phyloP scores from a whole-genome alignment of 306 rosid genomes.

The Ormosia semicastrata region DNA sequence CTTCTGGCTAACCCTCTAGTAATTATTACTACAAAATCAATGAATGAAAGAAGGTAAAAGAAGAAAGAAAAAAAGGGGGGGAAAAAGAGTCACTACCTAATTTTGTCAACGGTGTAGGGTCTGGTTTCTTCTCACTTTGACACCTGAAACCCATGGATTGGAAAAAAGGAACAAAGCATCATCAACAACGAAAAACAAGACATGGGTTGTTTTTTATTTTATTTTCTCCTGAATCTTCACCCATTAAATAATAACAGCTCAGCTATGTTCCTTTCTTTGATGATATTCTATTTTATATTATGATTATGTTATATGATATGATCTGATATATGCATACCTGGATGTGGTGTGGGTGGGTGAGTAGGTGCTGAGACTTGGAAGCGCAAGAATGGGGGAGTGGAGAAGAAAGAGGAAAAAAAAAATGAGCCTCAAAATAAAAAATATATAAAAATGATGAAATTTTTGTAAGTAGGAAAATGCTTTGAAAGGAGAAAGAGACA shows the following conservation, averaged over 20 bases:
- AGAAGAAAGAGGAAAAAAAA: not conserved
- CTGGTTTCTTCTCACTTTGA: constrained; percentile 30
- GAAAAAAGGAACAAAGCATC: constrained; percentile 33
- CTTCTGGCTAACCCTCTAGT: constrained; percentile 47
- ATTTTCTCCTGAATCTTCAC: not conserved
- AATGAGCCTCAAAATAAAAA: not conserved
- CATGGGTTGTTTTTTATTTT: not conserved
- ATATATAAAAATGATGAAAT: not conserved
- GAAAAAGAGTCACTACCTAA: constrained; percentile 54
- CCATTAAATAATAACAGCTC: constrained; percentile 38
- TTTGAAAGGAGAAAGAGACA: not conserved
- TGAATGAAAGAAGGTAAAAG: constrained; percentile 31
- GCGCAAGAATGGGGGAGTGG: constrained; percentile 19
- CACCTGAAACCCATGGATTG: constrained; percentile 58
- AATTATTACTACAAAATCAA: constrained; percentile 32
- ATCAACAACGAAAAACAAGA: constrained; percentile 37
- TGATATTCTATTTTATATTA: not conserved
- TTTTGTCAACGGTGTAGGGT: constrained; percentile 60
- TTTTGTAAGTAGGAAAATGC: not conserved
- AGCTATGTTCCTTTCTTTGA: constrained; percentile 10
- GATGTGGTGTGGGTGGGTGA: constrained; percentile 14
- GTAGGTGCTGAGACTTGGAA: constrained; percentile 8
- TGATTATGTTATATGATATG: not conserved
- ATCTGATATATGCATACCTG: constrained; percentile 12
- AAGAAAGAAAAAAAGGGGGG: constrained; percentile 4